Base-by-base conservation (phyloP, 108 stramenopile species). In the Fragilaria crotonensis region DNA sequence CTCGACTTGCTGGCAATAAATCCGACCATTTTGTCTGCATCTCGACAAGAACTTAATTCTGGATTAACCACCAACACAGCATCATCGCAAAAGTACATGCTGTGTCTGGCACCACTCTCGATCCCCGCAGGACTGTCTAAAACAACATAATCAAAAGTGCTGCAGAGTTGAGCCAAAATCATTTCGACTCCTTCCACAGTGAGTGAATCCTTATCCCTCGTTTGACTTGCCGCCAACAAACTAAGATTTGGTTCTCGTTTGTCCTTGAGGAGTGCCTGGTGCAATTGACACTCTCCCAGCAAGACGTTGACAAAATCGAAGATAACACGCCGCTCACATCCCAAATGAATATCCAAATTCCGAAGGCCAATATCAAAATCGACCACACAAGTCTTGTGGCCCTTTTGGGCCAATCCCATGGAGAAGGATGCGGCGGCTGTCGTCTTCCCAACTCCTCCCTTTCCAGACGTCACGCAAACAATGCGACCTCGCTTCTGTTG, bases 11-110 rank as follows among this genome's bases (percentile, higher is more conserved):
- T 62, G 59, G 71, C 61, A 47, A 84, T 76, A 54, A 84, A 84
- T 25, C 83, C 83, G 59, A 84, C 74, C 83, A 84, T 84, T 63
- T 84, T 84, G 64, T 84, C 83, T 27, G 77, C 78, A 62, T 84
- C 83, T 2, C 83, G 56, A 62, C 77, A 79, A 20, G 68, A 67
- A 45, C 59, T 62, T 22, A 84, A 63, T 57, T 81, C 83, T 1
- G 83, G 83, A 57, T 84, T 84, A 2, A 79, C 78, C 25, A 84
- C 83, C 19, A 84, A 59, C 23, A 84, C 68, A 44, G 83, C 83
- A 62, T 81, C 80, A 64, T 84, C 83, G 52, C 71, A 70, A 57
- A 84, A 73, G 60, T 81, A 84, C 83, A 84, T 84, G 48, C 77
- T 79, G 58, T 84, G 83, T 45, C 67, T 60, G 5, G 79, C 82